Evolutionary conservation across 495 filamentous ascomycete genomes (phyloP).

Genomic region (Bathelium albidoporum): DNA sequence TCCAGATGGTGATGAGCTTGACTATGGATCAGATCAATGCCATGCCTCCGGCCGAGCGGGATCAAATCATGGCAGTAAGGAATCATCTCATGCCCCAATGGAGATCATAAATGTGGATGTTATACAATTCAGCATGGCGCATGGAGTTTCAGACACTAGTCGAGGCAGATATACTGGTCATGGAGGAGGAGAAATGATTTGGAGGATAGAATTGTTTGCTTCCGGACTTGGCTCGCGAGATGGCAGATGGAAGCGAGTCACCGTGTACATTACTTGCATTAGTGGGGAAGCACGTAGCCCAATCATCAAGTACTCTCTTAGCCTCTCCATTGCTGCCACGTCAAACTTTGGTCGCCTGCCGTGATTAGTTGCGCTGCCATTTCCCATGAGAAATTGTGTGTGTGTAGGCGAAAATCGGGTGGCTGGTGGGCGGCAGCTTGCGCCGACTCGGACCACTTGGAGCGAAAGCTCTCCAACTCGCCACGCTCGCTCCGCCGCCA

Average conservation of each 20-base stretch:
- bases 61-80: constrained; percentile 64
- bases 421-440: not conserved
- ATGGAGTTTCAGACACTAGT: not conserved
- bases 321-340: not conserved
- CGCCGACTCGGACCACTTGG: not conserved
- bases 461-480: not conserved
- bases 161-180: no score
- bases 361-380: no score
- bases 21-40: constrained; percentile 65
- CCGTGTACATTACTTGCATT: not conserved
- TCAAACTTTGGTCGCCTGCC: not conserved
- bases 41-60: constrained; percentile 58
- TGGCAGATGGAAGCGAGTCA: not conserved
- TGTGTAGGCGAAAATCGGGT: not conserved
- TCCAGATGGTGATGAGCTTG: constrained; percentile 66
- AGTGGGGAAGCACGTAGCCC: not conserved
- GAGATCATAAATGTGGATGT: not conserved
- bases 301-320: not conserved
- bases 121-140: not conserved
- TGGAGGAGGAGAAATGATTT: no score
- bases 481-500: not conserved
- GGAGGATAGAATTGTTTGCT: no score
- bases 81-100: constrained; percentile 40
- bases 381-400: no score
- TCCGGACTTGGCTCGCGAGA: no score